A percentile compares a stretch with the other conserved stretches of the same genome.
phyloP scores from a whole-genome alignment of 805 yeast genomes.

The Saturnispora ahearnii region DNA sequence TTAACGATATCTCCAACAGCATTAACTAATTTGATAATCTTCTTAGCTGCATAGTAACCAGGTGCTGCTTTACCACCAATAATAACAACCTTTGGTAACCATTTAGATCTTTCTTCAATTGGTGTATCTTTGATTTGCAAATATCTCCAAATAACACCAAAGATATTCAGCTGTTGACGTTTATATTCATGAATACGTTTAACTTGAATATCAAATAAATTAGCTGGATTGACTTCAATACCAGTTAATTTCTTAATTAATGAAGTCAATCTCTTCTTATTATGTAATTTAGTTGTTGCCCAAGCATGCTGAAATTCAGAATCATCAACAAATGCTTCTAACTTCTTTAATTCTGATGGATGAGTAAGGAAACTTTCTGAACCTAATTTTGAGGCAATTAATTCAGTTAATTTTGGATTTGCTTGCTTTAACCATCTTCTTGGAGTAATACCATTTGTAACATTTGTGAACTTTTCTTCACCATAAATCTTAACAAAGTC shows the following conservation, averaged over 20 bases:
- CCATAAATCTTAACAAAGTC: slow-evolving; percentile 86
- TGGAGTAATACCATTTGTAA: slow-evolving; percentile 92
- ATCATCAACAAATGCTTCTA: slow-evolving; percentile 63
- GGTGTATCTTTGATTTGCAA: slow-evolving; percentile 63
- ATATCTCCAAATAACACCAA: slow-evolving; percentile 82
- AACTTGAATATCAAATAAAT: slow-evolving; percentile 84
- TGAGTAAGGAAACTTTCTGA: slow-evolving; percentile 62
- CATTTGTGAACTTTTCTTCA: slow-evolving; percentile 74
- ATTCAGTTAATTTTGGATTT: slow-evolving; percentile 67
- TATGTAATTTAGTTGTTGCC: slow-evolving; percentile 60
- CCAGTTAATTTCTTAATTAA: slow-evolving; percentile 55
- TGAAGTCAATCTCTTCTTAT: slow-evolving; percentile 58
- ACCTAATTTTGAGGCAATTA: slow-evolving; percentile 65
- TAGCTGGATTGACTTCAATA: slow-evolving; percentile 59
- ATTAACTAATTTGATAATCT: slow-evolving; percentile 78
- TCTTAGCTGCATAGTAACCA: slow-evolving; percentile 94
- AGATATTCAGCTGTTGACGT: slow-evolving; percentile 88
- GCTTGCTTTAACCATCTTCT: slow-evolving; percentile 95
- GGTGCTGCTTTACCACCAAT: slow-evolving; percentile 97
- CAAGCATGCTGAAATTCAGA: slow-evolving; percentile 57
- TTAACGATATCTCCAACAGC: slow-evolving; percentile 75
- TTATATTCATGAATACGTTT: slow-evolving; percentile 94
- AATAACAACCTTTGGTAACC: slow-evolving; percentile 66
- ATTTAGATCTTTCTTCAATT: slow-evolving; percentile 51
- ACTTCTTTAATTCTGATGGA: slow-evolving; percentile 54